These are phyloP conservation scores for Ophiostoma populinum DNA, from an alignment of 2,329 filamentous ascomycete species.

Conservation along the genomic window DNA sequence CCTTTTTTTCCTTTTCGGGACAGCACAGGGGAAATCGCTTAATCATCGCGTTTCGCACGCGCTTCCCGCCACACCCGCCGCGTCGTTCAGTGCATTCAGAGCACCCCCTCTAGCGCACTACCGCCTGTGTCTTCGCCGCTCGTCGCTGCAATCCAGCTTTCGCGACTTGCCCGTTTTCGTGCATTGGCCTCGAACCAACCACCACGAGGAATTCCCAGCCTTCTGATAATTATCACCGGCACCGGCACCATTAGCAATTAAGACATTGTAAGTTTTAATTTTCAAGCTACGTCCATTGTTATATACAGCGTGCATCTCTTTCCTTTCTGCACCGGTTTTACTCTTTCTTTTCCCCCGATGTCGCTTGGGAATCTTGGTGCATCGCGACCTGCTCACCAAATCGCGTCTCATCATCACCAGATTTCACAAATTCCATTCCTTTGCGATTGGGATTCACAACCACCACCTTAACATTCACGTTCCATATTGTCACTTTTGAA, in stretches of 20 bases:
- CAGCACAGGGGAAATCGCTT: neutral
- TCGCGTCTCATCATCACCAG: neutral
- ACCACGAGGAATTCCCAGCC: conserved; percentile 3
- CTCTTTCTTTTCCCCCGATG: conserved; percentile 10
- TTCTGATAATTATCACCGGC: neutral
- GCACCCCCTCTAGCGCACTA: too few relatives aligned
- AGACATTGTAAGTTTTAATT: neutral
- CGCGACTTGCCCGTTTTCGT: neutral
- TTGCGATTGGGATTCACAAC: neutral
- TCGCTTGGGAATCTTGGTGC: neutral
- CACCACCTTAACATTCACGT: neutral
- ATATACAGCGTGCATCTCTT: conserved; percentile 1
- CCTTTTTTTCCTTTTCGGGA: conserved; percentile 1
- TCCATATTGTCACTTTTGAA: neutral
- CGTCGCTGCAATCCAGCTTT: too few relatives aligned
- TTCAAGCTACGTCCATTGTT: neutral
- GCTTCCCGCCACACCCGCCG: neutral
- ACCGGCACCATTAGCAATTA: neutral
- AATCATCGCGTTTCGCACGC: neutral
- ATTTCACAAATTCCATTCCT: too few relatives aligned
- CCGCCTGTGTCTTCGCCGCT: too few relatives aligned
- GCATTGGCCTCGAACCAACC: conserved; percentile 1
- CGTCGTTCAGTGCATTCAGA: too few relatives aligned
- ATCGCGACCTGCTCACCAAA: neutral
- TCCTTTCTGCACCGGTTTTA: conserved; percentile 2